These are phyloP conservation scores for Penicillium arizonense DNA, from an alignment of 495 filamentous ascomycete genomes.

Conservation along the genomic window DNA sequence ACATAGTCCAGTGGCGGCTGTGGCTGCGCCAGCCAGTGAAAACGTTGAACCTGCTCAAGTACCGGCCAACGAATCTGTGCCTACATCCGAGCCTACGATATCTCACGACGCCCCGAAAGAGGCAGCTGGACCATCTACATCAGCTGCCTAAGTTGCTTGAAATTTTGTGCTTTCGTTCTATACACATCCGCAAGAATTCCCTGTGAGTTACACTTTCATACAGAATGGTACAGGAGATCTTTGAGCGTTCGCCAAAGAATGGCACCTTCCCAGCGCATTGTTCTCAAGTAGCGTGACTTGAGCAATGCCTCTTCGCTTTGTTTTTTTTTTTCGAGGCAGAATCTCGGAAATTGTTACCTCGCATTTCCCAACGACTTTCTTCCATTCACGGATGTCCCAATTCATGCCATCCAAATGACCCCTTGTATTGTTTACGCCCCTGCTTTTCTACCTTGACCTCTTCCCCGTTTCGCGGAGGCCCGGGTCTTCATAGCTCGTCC, in stretches of 20 bases:
- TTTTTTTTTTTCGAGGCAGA: too few relatives aligned
- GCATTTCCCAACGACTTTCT: neutral
- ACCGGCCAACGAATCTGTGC: neutral
- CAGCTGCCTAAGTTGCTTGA: neutral
- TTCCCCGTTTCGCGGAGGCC: neutral
- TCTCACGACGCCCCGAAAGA: neutral
- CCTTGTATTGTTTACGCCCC: constrained; percentile 1
- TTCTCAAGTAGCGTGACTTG: neutral
- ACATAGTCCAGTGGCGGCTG: constrained; percentile 27
- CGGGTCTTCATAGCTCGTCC: neutral
- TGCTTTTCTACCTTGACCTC: neutral
- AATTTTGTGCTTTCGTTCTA: neutral
- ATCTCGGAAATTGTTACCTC: neutral
- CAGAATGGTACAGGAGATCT: neutral
- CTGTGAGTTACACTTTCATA: neutral
- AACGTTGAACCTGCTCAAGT: neutral
- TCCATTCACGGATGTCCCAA: neutral
- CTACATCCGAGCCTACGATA: neutral
- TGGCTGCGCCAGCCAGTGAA: neutral
- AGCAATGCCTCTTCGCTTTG: neutral
- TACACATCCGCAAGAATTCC: neutral
- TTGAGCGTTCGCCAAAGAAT: neutral
- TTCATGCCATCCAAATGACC: neutral
- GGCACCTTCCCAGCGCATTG: neutral
- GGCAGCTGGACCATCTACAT: neutral